These are phyloP conservation scores for Citrus australasica DNA, from an alignment of 345 rosid species.

Conservation along the genomic window DNA sequence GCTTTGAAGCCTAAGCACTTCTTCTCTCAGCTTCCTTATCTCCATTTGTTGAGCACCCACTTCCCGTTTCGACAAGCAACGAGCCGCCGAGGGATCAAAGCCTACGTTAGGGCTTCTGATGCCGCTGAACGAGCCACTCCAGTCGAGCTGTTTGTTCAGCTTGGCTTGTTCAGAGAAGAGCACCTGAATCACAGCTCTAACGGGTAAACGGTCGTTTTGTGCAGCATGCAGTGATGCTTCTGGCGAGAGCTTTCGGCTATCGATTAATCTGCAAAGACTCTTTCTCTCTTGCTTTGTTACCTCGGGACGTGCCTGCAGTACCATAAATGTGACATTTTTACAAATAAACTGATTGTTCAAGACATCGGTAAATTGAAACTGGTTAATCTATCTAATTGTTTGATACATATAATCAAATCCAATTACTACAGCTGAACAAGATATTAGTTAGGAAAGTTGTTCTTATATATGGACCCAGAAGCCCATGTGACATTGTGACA, in stretches of 20 bases:
- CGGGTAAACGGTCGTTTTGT: slow-evolving; percentile 80
- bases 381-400: no score
- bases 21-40: slow-evolving; percentile 63
- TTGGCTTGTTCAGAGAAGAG: slow-evolving; percentile 71
- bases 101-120: slow-evolving; percentile 45
- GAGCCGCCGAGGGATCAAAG: slow-evolving; percentile 33
- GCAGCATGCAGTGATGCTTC: slow-evolving; percentile 87
- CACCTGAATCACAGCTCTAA: slow-evolving; percentile 76
- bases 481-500: no score
- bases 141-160: slow-evolving; percentile 48
- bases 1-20: slow-evolving; percentile 55
- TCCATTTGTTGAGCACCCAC: slow-evolving; percentile 53
- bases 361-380: no score
- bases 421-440: no score
- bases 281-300: slow-evolving; percentile 75
- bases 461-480: no score
- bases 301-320: slow-evolving; percentile 61
- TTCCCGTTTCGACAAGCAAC: slow-evolving; percentile 76
- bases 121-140: slow-evolving; percentile 64
- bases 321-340: no score
- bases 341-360: no score
- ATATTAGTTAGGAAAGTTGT: no score
- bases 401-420: no score
- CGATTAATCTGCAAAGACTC: slow-evolving; percentile 60
- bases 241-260: slow-evolving; percentile 59